Base-by-base conservation (phyloP, 176 grass and related monocot species). In the Musa troglodytarum region DNA sequence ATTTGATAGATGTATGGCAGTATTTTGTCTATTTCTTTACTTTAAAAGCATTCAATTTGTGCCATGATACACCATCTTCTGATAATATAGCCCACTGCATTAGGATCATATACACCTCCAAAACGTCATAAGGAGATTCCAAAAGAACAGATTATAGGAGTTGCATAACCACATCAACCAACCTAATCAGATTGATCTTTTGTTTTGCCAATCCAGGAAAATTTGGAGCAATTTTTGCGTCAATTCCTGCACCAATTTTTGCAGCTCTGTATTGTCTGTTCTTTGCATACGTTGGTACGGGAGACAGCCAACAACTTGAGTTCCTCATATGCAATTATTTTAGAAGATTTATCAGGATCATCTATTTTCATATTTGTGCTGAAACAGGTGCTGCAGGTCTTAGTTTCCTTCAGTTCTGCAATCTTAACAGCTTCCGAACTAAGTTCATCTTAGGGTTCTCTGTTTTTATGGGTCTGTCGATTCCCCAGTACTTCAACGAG, bases 391-490 rank as follows among this genome's bases (percentile, higher is more conserved):
- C 90, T 66, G 88, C 82, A 75, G 93, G 93, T 51, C 64, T 97
- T 64, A 81, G 87, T 58, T 97, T 97, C 65, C 93, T 97, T 81
- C 93, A 97, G 68, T 97, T 97, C 79, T 97, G 93, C 76, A 97
- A 97, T 61, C 87, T 97, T n/a, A 97, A 97, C 82, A 97, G 88
- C 77, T 97, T 93, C 81, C 83, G 93, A 58, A 97, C 93, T 13
- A 93, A 90, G 77, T 97, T 97, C 88, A 97, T 97, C 74, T 76
- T 97, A 24, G 93, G 93, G 61, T 97, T 97, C 74, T 87, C 93
- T 69, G 23, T 97, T 73, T 97, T 97, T 72, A 85, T 97, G 90
- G 93, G 93, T 79, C 66, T 97, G 29, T 97, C 93, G 68, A 82
- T 93, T 81, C 93, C 93, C 52, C 93, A 97, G 64, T 97, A 97